Percentiles rank a stretch among this genome's conserved stretches.
These are phyloP conservation scores for Daldinia childiae DNA, from an alignment of 495 filamentous ascomycete species.

Conservation along the genomic window DNA sequence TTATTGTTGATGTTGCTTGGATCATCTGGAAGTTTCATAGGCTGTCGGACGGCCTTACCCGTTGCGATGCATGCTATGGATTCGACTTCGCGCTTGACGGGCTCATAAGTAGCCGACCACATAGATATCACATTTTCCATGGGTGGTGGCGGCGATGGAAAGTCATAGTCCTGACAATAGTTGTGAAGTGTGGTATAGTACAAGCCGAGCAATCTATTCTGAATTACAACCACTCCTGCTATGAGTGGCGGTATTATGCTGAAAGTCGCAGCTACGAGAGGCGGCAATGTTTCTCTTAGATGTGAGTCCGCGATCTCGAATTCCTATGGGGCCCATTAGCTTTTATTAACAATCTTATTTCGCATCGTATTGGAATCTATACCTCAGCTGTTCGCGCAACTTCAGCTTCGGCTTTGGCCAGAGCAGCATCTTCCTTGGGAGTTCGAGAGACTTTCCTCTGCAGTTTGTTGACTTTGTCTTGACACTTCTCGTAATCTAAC, in stretches of 20 bases:
- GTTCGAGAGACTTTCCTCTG: conserved; percentile 75
- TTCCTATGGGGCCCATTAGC: conserved; percentile 60
- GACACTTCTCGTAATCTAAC: conserved; percentile 85
- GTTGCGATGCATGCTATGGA: conserved; percentile 72
- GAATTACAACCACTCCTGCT: conserved; percentile 76
- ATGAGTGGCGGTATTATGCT: conserved; percentile 83
- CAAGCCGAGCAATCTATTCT: conserved; percentile 83
- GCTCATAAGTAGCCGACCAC: conserved; percentile 73
- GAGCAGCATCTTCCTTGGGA: conserved; percentile 78
- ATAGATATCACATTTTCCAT: conserved; percentile 75
- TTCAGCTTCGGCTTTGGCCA: conserved; percentile 84
- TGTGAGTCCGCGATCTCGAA: conserved; percentile 86
- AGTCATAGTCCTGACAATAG: conserved; percentile 75
- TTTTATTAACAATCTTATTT: neutral
- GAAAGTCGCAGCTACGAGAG: conserved; percentile 76
- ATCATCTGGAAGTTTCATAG: conserved; percentile 60
- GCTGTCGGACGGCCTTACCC: conserved; percentile 77
- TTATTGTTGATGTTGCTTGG: conserved; percentile 22
- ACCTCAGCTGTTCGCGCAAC: conserved; percentile 73
- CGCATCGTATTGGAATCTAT: conserved; percentile 28
- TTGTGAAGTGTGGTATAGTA: conserved; percentile 85
- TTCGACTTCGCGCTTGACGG: conserved; percentile 76
- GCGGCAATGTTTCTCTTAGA: conserved; percentile 77
- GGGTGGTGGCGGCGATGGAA: conserved; percentile 77
- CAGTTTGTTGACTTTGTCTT: conserved; percentile 75